Evolutionary conservation across 192 early-diverging fungal species (phyloP).

Genomic region (Funneliformis mosseae): DNA sequence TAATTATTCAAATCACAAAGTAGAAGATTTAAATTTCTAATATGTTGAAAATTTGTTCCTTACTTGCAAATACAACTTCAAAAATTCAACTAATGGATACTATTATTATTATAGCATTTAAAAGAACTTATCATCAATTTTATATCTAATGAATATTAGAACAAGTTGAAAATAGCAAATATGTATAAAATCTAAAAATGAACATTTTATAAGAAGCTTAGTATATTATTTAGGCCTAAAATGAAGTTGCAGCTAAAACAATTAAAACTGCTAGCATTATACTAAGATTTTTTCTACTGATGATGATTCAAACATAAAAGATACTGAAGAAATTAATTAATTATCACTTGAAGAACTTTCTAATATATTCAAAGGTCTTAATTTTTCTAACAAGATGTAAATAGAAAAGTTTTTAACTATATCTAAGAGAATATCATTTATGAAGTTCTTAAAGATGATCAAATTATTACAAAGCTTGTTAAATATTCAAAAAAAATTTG

Average conservation of each 20-base stretch:
- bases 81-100: constrained; percentile 35
- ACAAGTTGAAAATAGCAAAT: not conserved
- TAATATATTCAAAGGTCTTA: too few species aligned
- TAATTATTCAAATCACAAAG: constrained; percentile 20
- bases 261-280: too few species aligned
- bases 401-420: too few species aligned
- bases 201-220: constrained; percentile 2
- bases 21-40: not conserved
- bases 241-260: not conserved
- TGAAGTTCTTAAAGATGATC: too few species aligned
- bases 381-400: too few species aligned
- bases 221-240: constrained; percentile 16
- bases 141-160: constrained; percentile 19
- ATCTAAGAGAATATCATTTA: too few species aligned
- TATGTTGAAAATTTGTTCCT: constrained; percentile 20
- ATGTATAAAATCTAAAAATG: constrained; percentile 24
- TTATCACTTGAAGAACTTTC: too few species aligned
- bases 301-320: too few species aligned
- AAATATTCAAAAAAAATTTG: too few species aligned
- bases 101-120: constrained; percentile 28
- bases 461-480: too few species aligned
- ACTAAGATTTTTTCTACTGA: too few species aligned
- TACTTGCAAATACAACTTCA: constrained; percentile 22
- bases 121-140: constrained; percentile 15
- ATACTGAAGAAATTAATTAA: too few species aligned